Evolutionary conservation across 108 stramenopile species (phyloP), one percentile per base, ranked within the genome.

Genomic region (Conticribra guillardii): DNA sequence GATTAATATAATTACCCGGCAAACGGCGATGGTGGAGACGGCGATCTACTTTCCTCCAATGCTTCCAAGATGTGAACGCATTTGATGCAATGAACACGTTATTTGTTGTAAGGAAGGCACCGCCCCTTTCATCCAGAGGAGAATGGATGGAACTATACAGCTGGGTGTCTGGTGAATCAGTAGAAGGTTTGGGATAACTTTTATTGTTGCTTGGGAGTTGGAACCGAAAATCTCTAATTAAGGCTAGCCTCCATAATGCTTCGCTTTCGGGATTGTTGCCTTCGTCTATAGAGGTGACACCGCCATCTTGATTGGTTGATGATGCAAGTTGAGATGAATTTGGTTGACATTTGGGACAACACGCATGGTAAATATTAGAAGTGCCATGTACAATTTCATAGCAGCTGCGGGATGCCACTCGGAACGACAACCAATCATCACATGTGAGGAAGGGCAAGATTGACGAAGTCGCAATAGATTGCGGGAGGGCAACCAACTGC

Each of bases 61-160:
- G 69, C 60, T 71, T 78, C 76, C 76, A 78, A 28, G 76, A 71
- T 22, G 28, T 31, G 37, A 79, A 79, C 7, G 74, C 5, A 24
- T 51, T 59, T 49, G 63, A 23, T 46, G 76, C 76, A 9, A 0
- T 79, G 57, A 79, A 79, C 18, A 79, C 71, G 45, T 67, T 32
- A 7, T 22, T 11, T 11, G 77, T 79, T 23, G 58, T 56, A 5
- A 79, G 71, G 28, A 79, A 60, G 22, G 64, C 15, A 33, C 2
- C 18, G 2, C 4, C 19, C 3, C 28, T n/a, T 34, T 16, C 34
- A 31, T 47, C 30, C 23, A 17, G 17, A 14, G 54, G 60, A 29
- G 62, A 47, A 45, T 50, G 47, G 21, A 64, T 62, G 11, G 63
- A 44, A 34, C 55, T 9, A 37, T 66, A 23, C 54, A 66, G 21